Conservation (phyloP, 2,329 filamentous ascomycete genomes). For the Phyllosticta capitalensis region DNA sequence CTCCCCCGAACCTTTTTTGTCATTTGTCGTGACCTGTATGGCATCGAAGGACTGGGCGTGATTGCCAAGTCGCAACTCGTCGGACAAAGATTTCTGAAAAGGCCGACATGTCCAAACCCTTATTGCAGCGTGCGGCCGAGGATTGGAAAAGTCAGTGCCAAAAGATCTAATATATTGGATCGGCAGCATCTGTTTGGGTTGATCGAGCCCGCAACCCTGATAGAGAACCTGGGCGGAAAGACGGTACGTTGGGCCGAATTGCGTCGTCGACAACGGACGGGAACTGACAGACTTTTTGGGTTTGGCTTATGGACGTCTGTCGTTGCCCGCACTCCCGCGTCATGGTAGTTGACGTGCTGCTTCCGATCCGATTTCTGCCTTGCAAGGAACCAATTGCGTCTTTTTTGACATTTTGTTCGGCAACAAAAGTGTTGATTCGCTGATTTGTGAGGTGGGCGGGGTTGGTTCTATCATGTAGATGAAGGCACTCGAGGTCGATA, state of each 20-base stretch:
- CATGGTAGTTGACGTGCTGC: not conserved
- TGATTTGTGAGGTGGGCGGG: not conserved
- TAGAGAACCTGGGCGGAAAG: not conserved
- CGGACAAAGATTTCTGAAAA: not conserved
- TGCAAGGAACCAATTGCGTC: not conserved
- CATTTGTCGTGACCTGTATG: not conserved
- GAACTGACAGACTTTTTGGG: not conserved
- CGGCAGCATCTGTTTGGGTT: not conserved
- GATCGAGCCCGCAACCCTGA: not conserved
- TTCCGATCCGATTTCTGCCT: not conserved
- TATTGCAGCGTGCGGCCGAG: not conserved
- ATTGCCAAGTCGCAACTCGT: not conserved
- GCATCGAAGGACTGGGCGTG: not conserved
- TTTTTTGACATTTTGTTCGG: not conserved
- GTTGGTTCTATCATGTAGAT: not conserved
- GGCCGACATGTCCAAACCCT: not conserved
- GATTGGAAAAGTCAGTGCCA: not conserved
- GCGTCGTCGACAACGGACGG: not conserved
- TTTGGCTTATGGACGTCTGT: not conserved
- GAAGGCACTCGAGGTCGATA: not conserved
- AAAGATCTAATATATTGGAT: not conserved
- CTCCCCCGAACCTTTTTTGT: not conserved
- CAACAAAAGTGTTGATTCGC: not conserved
- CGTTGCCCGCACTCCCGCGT: not conserved
- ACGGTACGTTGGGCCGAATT: not conserved